Conservation (phyloP, 1,139 yeast species). For the Pichia terricola region DNA sequence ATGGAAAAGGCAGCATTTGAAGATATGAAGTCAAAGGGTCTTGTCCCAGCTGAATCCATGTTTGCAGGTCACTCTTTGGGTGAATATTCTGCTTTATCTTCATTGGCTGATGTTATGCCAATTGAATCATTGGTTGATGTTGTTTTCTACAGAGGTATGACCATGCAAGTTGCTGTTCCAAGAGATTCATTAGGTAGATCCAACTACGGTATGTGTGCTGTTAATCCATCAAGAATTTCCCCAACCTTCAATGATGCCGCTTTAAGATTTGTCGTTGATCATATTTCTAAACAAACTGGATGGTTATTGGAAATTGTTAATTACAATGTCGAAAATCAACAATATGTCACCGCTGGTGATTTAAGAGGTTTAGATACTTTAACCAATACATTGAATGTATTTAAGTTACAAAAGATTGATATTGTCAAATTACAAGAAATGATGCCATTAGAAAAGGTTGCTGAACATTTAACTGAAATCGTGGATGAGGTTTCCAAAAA, state of each 20-base stretch:
- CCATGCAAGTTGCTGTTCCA: conserved; percentile 99
- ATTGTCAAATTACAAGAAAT: conserved; percentile 78
- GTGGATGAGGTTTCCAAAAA: conserved; percentile 76
- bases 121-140: conserved; percentile 96
- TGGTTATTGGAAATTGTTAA: conserved; percentile 98
- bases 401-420: conserved; percentile 90
- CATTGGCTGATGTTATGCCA: conserved; percentile 97
- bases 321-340: conserved; percentile 96
- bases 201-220: conserved; percentile 98
- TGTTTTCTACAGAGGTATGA: conserved; percentile 99
- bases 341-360: conserved; percentile 98
- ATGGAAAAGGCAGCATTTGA: conserved; percentile 99
- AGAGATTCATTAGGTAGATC: conserved; percentile 93
- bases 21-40: conserved; percentile 92
- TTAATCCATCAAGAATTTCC: conserved; percentile 89
- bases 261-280: conserved; percentile 86
- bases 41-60: conserved; percentile 86
- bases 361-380: conserved; percentile 88
- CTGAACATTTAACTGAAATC: conserved; percentile 78
- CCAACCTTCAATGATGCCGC: conserved; percentile 89
- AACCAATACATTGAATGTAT: conserved; percentile 84
- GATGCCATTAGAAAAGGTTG: conserved; percentile 79
- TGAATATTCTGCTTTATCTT: conserved; percentile 95
- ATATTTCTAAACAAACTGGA: conserved; percentile 68
- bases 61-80: conserved; percentile 99